Percentiles rank a stretch among this genome's conserved stretches.
These are phyloP conservation scores for Escallonia rubra DNA, from an alignment of 129 eudicot species.

Conservation along the genomic window DNA sequence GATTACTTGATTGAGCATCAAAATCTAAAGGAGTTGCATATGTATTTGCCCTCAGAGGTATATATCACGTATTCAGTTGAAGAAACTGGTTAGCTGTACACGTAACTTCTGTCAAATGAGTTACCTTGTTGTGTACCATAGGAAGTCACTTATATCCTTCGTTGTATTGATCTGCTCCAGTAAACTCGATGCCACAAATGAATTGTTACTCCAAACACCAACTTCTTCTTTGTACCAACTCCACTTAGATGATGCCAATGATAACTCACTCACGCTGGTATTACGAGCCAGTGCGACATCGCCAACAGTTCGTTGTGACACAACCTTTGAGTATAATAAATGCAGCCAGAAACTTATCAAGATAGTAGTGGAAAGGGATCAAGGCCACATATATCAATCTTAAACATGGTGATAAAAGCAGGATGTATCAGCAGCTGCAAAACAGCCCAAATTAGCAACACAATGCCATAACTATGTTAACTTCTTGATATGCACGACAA, in stretches of 20 bases:
- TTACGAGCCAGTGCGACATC: conserved; percentile 24
- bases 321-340: conserved; percentile 32
- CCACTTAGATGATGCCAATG: conserved; percentile 46
- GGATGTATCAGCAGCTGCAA: too few species aligned
- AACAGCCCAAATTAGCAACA: too few species aligned
- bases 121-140: conserved; percentile 84
- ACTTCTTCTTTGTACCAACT: conserved; percentile 71
- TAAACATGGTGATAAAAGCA: too few species aligned
- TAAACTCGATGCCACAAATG: conserved; percentile 42
- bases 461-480: too few species aligned
- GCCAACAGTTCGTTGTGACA: conserved; percentile 35
- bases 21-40: too few species aligned
- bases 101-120: too few species aligned
- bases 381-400: background rate
- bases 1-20: too few species aligned
- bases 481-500: too few species aligned
- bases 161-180: conserved; percentile 77
- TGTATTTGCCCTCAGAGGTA: too few species aligned
- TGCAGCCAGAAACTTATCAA: conserved; percentile 1
- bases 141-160: conserved; percentile 64
- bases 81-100: too few species aligned
- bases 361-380: background rate
- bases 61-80: too few species aligned
- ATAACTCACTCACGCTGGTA: conserved; percentile 29
- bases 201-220: conserved; percentile 45